phyloP scores from a whole-genome alignment of 495 filamentous ascomycete species.

The Arthonia radiata region DNA sequence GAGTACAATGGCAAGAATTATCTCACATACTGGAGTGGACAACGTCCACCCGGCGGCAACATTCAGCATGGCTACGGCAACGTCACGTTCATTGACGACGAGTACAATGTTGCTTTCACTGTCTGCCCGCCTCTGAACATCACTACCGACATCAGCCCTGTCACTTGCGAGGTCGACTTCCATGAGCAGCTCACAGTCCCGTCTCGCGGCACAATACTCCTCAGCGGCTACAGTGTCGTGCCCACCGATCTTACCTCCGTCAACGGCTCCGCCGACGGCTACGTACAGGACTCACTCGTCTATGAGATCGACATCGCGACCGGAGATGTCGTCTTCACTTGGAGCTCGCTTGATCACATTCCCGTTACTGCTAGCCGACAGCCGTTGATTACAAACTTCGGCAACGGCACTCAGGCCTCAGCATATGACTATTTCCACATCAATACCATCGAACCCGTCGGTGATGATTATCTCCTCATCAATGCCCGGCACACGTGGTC shows the following conservation, averaged over 20 bases:
- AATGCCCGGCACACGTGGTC: conserved; percentile 13
- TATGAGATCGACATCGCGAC: conserved; percentile 7
- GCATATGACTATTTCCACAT: conserved; percentile 25
- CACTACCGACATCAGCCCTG: conserved; percentile 1
- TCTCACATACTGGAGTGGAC: conserved; percentile 6
- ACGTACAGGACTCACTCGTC: conserved; percentile 6
- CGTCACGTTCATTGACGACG: conserved; percentile 4
- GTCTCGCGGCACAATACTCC: conserved; percentile 4
- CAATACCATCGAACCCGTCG: conserved; percentile 21
- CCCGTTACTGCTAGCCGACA: conserved; percentile 1
- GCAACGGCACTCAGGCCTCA: conserved; percentile 7
- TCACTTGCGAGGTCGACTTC: conserved; percentile 4
- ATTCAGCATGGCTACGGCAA: conserved; percentile 6
- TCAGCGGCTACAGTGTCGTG: conserved; percentile 6
- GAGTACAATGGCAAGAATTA: conserved; percentile 1
- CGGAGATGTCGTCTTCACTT: conserved; percentile 4
- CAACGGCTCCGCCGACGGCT: conserved; percentile 4
- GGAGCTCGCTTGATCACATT: conserved; percentile 6
- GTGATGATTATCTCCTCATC: conserved; percentile 16
- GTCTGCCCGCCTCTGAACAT: conserved; percentile 3
- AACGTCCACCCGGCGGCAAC: too few relatives aligned
- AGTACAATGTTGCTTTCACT: conserved; percentile 3
- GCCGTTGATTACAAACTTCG: conserved; percentile 1
- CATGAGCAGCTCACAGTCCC: conserved; percentile 6
- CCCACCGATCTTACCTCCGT: conserved; percentile 4